Conservation (phyloP, 805 yeast genomes). For the Candida cerambycidarum region DNA sequence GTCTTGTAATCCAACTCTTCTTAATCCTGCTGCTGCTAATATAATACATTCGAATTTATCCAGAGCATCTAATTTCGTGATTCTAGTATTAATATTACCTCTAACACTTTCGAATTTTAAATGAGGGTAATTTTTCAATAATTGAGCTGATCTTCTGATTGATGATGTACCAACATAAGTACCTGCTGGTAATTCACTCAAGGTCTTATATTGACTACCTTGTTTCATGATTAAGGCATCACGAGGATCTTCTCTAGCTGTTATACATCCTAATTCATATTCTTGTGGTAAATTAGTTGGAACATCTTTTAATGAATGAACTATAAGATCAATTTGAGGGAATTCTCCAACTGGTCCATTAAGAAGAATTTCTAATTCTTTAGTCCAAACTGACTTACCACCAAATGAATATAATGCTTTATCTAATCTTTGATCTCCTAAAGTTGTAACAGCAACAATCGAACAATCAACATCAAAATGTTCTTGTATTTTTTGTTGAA, state of each 20-base stretch:
- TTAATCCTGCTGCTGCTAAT: conserved; percentile 89
- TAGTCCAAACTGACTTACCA: conserved; percentile 95
- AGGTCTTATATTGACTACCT: conserved; percentile 59
- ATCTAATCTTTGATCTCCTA: conserved; percentile 86
- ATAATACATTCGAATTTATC: conserved; percentile 71
- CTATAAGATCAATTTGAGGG: conserved; percentile 80
- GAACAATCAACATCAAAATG: conserved; percentile 65
- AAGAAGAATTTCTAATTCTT: conserved; percentile 81
- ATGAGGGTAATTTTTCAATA: conserved; percentile 73
- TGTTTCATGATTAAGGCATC: conserved; percentile 82
- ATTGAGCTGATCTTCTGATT: conserved; percentile 89
- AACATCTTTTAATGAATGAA: conserved; percentile 89
- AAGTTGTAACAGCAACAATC: conserved; percentile 75
- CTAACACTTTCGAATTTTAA: conserved; percentile 80
- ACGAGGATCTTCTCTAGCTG: conserved; percentile 86
- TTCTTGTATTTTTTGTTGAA: conserved; percentile 57
- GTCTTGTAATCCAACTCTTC: conserved; percentile 66
- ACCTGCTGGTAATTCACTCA: conserved; percentile 79
- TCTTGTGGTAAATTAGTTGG: conserved; percentile 91
- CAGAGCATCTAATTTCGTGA: conserved; percentile 65
- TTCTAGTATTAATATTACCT: conserved; percentile 76
- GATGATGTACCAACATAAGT: conserved; percentile 93
- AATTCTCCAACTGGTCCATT: conserved; percentile 59
- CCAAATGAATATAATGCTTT: conserved; percentile 93
- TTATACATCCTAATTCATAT: conserved; percentile 84